phyloP scores from a whole-genome alignment of 371 early-diverging fungal species.

The Actinomortierella ambigua region DNA sequence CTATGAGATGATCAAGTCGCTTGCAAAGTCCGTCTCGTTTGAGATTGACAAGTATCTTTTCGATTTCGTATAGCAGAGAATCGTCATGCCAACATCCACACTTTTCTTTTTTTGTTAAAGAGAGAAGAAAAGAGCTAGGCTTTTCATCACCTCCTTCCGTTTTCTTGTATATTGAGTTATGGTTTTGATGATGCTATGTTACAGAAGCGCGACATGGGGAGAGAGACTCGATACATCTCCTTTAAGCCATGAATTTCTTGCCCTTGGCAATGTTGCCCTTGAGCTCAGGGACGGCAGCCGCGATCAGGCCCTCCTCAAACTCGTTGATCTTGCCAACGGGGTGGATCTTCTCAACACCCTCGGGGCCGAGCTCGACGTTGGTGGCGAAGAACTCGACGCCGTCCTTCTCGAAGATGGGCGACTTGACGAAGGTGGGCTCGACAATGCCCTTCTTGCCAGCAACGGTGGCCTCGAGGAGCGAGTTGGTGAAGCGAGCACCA shows the following conservation, averaged over 20 bases:
- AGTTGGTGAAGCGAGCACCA: constrained; percentile 95
- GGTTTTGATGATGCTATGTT: background rate
- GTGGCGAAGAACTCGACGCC: constrained; percentile 96
- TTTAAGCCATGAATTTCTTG: constrained; percentile 45
- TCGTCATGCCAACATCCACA: background rate
- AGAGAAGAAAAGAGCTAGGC: constrained; percentile 17
- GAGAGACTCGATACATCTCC: too few relatives aligned
- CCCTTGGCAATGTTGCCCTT: constrained; percentile 94
- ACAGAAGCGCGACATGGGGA: background rate
- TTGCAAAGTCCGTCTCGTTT: constrained; percentile 77
- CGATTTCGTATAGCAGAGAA: constrained; percentile 58
- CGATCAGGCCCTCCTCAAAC: constrained; percentile 91
- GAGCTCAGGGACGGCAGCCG: constrained; percentile 90
- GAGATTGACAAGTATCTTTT: constrained; percentile 84
- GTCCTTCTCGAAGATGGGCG: constrained; percentile 72
- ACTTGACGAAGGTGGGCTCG: constrained; percentile 95
- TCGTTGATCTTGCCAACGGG: constrained; percentile 84
- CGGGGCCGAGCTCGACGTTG: constrained; percentile 92
- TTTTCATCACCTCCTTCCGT: too few relatives aligned
- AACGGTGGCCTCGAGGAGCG: constrained; percentile 88
- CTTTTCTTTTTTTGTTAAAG: background rate
- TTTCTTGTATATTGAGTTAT: background rate
- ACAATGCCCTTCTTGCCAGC: constrained; percentile 86
- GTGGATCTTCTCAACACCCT: constrained; percentile 93
- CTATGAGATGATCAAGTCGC: constrained; percentile 69